These are phyloP conservation scores for Dryadomyces quercivorus DNA, from an alignment of 2,329 filamentous ascomycete species.

Conservation along the genomic window DNA sequence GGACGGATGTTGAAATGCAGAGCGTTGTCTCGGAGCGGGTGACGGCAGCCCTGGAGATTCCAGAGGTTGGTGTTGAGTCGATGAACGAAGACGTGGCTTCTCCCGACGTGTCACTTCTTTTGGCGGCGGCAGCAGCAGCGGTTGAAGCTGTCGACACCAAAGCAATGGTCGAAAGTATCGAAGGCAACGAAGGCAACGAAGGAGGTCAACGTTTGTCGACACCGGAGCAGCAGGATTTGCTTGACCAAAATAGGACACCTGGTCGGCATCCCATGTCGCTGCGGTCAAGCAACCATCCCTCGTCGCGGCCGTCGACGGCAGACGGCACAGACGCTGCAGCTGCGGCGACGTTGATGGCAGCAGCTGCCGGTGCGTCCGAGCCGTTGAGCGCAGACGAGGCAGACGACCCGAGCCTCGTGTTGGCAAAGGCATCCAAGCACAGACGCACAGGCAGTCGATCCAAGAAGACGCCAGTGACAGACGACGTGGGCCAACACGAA, in stretches of 20 bases:
- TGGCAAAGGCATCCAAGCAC: constrained; percentile 10
- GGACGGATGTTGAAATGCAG: constrained; percentile 9
- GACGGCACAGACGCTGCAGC: background rate
- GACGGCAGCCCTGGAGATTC: background rate
- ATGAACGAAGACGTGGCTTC: too few relatives aligned
- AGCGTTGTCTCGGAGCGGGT: constrained; percentile 5
- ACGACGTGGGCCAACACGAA: too few relatives aligned
- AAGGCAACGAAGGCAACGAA: background rate
- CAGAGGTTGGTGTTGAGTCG: background rate
- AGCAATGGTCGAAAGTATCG: too few relatives aligned
- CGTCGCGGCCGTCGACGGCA: background rate
- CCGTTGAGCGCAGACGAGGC: background rate
- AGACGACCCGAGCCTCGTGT: constrained; percentile 15
- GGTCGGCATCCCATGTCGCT: constrained; percentile 10
- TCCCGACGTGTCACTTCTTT: background rate
- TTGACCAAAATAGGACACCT: background rate
- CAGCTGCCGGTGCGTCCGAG: background rate
- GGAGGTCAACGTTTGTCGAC: background rate
- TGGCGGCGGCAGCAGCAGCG: background rate
- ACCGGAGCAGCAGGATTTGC: background rate
- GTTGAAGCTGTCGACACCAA: background rate
- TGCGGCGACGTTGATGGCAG: background rate
- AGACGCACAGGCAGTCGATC: too few relatives aligned
- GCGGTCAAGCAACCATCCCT: constrained; percentile 5
- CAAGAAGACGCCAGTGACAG: too few relatives aligned